These are phyloP conservation scores for Sphaerulina vaccinii DNA, from an alignment of 2,329 filamentous ascomycete species.

Conservation along the genomic window DNA sequence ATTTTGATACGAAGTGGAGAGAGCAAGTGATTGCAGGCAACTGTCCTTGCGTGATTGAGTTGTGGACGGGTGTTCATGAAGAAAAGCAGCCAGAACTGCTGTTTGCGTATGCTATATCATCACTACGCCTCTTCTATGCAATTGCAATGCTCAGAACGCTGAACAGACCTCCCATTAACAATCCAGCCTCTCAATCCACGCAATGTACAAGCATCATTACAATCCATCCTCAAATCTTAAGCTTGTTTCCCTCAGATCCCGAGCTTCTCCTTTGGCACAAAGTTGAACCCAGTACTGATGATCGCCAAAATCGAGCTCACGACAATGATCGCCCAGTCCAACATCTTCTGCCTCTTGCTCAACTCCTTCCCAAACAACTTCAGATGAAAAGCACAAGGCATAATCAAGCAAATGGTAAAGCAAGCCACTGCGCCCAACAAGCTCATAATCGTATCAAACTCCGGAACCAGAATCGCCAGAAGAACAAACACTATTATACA, in stretches of 20 bases:
- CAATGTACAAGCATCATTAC: not conserved
- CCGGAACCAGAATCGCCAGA: slow-evolving; percentile 71
- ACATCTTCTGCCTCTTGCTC: slow-evolving; percentile 57
- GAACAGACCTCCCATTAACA: not conserved
- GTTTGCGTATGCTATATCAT: not conserved
- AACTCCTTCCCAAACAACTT: slow-evolving; percentile 82
- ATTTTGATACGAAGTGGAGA: too few relatives aligned
- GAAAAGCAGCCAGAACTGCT: too few relatives aligned
- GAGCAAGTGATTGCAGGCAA: too few relatives aligned
- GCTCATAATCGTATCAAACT: slow-evolving; percentile 87
- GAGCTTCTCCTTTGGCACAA: slow-evolving; percentile 75
- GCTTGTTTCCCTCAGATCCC: slow-evolving; percentile 41
- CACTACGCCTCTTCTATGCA: not conserved
- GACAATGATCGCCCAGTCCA: slow-evolving; percentile 68
- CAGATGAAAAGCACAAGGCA: slow-evolving; percentile 85
- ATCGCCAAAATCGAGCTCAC: slow-evolving; percentile 68
- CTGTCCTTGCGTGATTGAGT: too few relatives aligned
- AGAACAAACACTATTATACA: slow-evolving; percentile 70
- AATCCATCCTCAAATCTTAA: too few relatives aligned
- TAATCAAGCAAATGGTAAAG: slow-evolving; percentile 89
- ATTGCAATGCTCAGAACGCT: not conserved
- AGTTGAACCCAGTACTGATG: slow-evolving; percentile 82
- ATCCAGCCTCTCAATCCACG: not conserved
- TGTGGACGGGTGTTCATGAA: too few relatives aligned
- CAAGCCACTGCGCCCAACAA: slow-evolving; percentile 87